Conservation (phyloP, 331 rosid species). For the Saraca asoca region DNA sequence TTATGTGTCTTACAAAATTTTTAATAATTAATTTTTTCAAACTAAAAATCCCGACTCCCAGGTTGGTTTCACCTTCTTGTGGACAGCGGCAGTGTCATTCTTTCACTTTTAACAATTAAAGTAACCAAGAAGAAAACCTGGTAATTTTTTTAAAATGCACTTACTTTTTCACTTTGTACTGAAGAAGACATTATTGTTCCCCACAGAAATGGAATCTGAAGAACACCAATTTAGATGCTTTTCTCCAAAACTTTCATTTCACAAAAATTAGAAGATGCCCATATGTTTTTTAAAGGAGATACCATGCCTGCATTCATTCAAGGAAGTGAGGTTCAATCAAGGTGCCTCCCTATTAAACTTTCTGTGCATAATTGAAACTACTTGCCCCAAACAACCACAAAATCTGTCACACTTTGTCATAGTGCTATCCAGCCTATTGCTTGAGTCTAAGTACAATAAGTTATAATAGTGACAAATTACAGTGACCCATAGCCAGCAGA, state of each 20-base stretch:
- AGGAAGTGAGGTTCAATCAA: conserved; percentile 55
- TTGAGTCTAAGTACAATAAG: conserved; percentile 39
- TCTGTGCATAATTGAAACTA: conserved; percentile 29
- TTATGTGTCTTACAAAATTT: too few relatives aligned
- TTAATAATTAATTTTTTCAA: too few relatives aligned
- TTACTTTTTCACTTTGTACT: conserved; percentile 10
- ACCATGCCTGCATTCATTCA: conserved; percentile 49
- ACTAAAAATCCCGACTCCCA: too few relatives aligned
- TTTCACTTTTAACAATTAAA: too few relatives aligned
- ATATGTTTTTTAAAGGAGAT: conserved; percentile 61
- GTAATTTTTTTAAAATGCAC: not conserved
- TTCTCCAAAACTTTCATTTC: conserved; percentile 28
- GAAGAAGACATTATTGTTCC: conserved; percentile 28
- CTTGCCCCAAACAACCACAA: conserved; percentile 33
- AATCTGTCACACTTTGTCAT: conserved; percentile 23
- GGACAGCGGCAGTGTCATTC: too few relatives aligned
- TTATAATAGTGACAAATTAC: conserved; percentile 28
- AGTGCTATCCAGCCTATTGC: conserved; percentile 45
- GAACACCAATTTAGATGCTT: conserved; percentile 37
- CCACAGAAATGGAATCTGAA: conserved; percentile 42
- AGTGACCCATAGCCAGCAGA: conserved; percentile 31
- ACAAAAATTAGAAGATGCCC: conserved; percentile 50
- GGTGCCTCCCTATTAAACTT: conserved; percentile 33
- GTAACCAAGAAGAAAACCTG: too few relatives aligned
- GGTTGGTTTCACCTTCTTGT: too few relatives aligned